These are phyloP conservation scores for Rhypophila decipiens DNA, from an alignment of 495 filamentous ascomycete species.

Conservation along the genomic window DNA sequence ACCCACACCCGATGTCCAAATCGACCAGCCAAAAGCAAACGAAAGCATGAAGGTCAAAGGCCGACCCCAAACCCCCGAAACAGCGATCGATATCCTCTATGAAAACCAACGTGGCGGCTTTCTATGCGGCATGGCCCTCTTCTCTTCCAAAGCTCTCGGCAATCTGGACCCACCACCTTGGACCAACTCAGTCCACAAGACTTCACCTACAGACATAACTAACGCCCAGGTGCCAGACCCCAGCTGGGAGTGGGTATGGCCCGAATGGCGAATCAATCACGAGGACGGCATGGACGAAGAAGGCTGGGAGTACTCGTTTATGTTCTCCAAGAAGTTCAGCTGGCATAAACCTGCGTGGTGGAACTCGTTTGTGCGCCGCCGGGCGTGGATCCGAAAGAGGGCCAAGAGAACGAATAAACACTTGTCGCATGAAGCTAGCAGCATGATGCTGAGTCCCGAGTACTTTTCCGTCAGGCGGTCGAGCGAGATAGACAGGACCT, in stretches of 20 bases:
- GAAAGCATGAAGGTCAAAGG: slow-evolving; percentile 1
- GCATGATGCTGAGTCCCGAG: slow-evolving; percentile 56
- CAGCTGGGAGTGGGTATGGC: slow-evolving; percentile 94
- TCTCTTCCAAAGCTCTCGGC: slow-evolving; percentile 77
- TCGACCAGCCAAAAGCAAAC: neutral
- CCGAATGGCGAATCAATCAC: slow-evolving; percentile 89
- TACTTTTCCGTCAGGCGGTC: slow-evolving; percentile 76
- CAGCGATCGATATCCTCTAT: slow-evolving; percentile 79
- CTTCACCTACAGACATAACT: slow-evolving; percentile 76
- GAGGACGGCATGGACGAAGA: slow-evolving; percentile 76
- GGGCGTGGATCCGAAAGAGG: slow-evolving; percentile 84
- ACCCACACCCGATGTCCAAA: neutral
- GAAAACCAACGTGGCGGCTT: slow-evolving; percentile 88
- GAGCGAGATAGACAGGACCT: slow-evolving; percentile 30
- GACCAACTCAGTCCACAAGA: slow-evolving; percentile 66
- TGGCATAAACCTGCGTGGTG: slow-evolving; percentile 95
- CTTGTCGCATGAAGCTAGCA: slow-evolving; percentile 16
- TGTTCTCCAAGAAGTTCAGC: slow-evolving; percentile 64
- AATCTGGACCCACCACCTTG: slow-evolving; percentile 81
- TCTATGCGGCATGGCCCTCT: slow-evolving; percentile 81
- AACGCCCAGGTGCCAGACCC: slow-evolving; percentile 93
- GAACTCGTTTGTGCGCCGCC: slow-evolving; percentile 81
- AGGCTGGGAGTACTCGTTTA: slow-evolving; percentile 93
- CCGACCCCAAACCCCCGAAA: slow-evolving; percentile 34
- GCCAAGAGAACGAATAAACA: slow-evolving; percentile 43